phyloP scores from a whole-genome alignment of 83 land plant species.

The Larix sibirica region DNA sequence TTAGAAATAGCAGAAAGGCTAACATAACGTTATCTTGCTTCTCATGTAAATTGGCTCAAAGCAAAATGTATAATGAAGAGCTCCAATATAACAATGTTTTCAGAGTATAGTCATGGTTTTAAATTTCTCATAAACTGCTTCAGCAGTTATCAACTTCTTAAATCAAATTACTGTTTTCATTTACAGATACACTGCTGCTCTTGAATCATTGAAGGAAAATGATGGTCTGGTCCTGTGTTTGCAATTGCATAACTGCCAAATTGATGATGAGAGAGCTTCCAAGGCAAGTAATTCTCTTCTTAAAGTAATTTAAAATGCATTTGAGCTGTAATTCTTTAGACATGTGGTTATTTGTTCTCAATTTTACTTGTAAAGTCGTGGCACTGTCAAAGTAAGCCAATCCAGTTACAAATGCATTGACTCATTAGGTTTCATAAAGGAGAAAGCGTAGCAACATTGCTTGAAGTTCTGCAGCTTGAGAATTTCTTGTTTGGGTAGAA shows the following conservation, averaged over 20 bases:
- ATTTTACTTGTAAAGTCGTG: neutral
- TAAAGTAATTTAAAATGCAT: neutral
- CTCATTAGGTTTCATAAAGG: neutral
- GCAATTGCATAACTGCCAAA: conserved; percentile 12
- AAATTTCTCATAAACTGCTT: too few species aligned
- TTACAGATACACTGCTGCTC: conserved; percentile 19
- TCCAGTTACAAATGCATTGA: neutral
- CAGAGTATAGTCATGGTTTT: too few species aligned
- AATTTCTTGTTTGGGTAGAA: neutral
- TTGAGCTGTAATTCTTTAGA: neutral
- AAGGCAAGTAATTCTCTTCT: conserved; percentile 3
- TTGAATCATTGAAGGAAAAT: conserved; percentile 7
- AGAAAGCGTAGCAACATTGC: neutral
- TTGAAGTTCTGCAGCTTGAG: neutral
- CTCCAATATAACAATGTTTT: too few species aligned
- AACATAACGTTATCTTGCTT: too few species aligned
- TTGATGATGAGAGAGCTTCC: conserved; percentile 13
- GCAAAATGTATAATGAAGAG: too few species aligned
- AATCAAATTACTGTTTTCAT: neutral
- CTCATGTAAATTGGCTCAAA: too few species aligned
- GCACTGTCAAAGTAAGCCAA: too few species aligned
- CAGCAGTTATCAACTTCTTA: too few species aligned
- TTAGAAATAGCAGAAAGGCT: too few species aligned
- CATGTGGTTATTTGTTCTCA: neutral
- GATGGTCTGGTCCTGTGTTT: conserved; percentile 13